A percentile compares a stretch with the other conserved stretches of the same genome.
These are phyloP conservation scores for Beauveria pseudobassiana DNA, from an alignment of 2,329 filamentous ascomycete species.

Conservation along the genomic window DNA sequence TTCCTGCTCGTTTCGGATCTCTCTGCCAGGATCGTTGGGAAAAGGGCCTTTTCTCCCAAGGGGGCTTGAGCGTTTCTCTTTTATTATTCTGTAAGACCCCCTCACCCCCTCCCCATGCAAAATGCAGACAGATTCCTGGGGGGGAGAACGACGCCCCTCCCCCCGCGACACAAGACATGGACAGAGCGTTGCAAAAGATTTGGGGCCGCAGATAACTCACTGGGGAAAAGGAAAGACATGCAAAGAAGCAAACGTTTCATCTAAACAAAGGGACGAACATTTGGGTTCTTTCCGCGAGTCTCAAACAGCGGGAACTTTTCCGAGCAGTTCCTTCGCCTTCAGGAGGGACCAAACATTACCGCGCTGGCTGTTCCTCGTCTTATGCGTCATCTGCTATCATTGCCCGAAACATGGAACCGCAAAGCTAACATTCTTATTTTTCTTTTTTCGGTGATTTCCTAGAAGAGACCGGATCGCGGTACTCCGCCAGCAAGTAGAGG, in stretches of 20 bases:
- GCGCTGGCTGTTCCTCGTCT: neutral
- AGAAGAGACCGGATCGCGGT: neutral
- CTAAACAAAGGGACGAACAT: conserved; percentile 6
- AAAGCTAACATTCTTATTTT: neutral
- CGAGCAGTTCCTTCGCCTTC: neutral
- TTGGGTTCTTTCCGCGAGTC: neutral
- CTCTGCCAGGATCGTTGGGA: neutral
- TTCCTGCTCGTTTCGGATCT: neutral
- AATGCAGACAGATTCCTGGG: neutral
- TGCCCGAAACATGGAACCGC: neutral
- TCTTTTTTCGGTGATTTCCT: neutral
- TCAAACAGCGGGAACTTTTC: neutral
- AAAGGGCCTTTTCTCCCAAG: neutral
- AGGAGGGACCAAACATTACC: neutral
- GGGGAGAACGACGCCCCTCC: neutral
- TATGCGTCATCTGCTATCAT: neutral
- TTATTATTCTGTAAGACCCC: conserved; percentile 9
- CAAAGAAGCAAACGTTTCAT: conserved; percentile 1
- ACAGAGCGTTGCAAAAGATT: conserved; percentile 2
- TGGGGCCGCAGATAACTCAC: neutral
- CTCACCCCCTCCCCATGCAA: neutral
- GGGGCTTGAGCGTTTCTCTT: conserved; percentile 7
- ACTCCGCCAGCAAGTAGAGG: neutral
- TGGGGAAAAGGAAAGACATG: neutral
- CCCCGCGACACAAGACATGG: conserved; percentile 1